A percentile compares a stretch with the other conserved stretches of the same genome.
These are phyloP conservation scores for Colletotrichum cuscutae DNA, from an alignment of 2,329 filamentous ascomycete genomes.

Conservation along the genomic window DNA sequence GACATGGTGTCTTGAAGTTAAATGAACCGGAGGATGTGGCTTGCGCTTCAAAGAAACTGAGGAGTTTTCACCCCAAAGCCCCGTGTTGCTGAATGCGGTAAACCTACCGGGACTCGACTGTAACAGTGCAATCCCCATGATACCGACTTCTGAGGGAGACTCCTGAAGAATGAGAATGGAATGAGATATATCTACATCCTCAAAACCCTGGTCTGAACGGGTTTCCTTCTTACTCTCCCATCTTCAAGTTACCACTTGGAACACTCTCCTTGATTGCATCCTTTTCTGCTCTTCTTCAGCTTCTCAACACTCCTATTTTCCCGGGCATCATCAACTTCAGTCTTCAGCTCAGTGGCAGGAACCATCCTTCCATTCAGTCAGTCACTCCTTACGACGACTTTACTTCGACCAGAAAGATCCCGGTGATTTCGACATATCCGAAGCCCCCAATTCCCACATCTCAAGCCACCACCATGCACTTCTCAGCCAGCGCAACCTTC, in stretches of 20 bases:
- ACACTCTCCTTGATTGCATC: conserved; percentile 6
- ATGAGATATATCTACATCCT: not conserved
- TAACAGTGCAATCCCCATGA: not conserved
- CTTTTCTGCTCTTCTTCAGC: not conserved
- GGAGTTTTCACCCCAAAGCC: not conserved
- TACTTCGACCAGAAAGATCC: not conserved
- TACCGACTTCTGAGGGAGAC: not conserved
- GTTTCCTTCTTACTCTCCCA: not conserved
- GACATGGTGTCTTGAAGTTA: not conserved
- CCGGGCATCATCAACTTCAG: not conserved
- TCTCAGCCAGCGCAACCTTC: not conserved
- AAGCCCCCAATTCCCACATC: not conserved
- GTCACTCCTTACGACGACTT: not conserved
- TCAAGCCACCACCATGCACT: not conserved
- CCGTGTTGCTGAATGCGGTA: not conserved
- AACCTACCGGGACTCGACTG: not conserved
- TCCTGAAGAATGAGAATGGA: not conserved
- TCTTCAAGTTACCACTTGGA: not conserved
- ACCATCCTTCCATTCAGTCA: not conserved
- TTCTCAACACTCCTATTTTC: not conserved
- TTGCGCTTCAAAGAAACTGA: conserved; percentile 6
- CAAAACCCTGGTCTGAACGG: not conserved
- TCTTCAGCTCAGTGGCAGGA: not conserved
- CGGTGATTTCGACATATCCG: not conserved
- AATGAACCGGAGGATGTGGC: not conserved